Conservation (phyloP, 305 asterid species). For the Solanum hybrid region DNA sequence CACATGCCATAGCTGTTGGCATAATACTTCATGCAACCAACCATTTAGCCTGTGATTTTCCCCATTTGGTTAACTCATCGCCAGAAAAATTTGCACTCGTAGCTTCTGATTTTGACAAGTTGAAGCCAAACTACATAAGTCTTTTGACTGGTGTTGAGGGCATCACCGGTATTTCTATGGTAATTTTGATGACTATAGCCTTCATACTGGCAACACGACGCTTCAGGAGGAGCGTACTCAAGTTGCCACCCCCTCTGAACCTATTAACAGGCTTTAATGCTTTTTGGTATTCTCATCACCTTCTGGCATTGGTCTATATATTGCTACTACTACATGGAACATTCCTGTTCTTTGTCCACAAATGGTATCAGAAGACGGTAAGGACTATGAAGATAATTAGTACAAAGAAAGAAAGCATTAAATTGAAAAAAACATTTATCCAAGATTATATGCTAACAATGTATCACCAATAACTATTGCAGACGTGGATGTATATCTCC, state of each 20-base stretch:
- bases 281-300: conserved; percentile 94
- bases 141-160: conserved; percentile 47
- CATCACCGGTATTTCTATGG: conserved; percentile 64
- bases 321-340: conserved; percentile 64
- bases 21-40: conserved; percentile 54
- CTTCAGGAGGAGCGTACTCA: conserved; percentile 49
- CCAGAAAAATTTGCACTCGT: conserved; percentile 49
- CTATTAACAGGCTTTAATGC: conserved; percentile 79
- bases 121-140: conserved; percentile 43
- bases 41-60: conserved; percentile 71
- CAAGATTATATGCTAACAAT: background rate
- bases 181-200: conserved; percentile 46
- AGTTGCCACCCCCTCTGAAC: conserved; percentile 59
- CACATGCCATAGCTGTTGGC: conserved; percentile 56
- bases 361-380: conserved; percentile 76
- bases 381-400: conserved; percentile 6
- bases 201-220: conserved; percentile 63
- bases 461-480: conserved; percentile 16
- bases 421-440: background rate
- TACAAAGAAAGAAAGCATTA: background rate
- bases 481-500: conserved; percentile 91
- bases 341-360: conserved; percentile 58
- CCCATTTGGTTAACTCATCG: conserved; percentile 46
- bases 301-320: conserved; percentile 60
- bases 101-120: conserved; percentile 50